phyloP scores from a whole-genome alignment of 2,329 filamentous ascomycete genomes.

The Paraphaeosphaeria minitans region DNA sequence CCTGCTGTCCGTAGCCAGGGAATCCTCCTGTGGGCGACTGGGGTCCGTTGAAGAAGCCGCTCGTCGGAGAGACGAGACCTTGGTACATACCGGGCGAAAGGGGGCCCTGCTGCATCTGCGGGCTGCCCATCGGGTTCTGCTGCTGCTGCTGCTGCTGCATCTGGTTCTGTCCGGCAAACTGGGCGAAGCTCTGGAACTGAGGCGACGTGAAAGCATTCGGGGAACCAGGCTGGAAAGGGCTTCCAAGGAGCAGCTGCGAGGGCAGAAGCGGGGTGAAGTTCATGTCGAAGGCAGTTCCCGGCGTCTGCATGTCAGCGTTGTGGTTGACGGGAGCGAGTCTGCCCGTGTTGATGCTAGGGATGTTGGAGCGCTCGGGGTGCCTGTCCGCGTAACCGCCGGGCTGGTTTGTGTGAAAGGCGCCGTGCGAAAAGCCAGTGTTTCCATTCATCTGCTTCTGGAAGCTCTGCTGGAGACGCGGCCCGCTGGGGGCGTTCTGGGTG shows the following conservation, averaged over 20 bases:
- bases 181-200: constrained; percentile 84
- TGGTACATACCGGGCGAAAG: constrained; percentile 86
- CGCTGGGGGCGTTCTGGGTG: constrained; percentile 63
- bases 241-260: constrained; percentile 91
- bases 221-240: constrained; percentile 94
- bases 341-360: constrained; percentile 91
- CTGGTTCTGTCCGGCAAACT: constrained; percentile 64
- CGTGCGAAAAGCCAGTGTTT: constrained; percentile 90
- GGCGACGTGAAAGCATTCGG: constrained; percentile 87
- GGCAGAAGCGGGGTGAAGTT: constrained; percentile 96
- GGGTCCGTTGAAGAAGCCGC: constrained; percentile 77
- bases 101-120: constrained; percentile 67
- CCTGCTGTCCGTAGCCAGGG: constrained; percentile 64
- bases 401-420: constrained; percentile 85
- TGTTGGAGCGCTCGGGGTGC: constrained; percentile 81
- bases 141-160: constrained; percentile 62
- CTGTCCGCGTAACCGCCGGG: constrained; percentile 83
- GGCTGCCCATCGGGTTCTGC: constrained; percentile 70
- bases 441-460: constrained; percentile 75
- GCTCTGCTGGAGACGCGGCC: constrained; percentile 63
- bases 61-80: constrained; percentile 82
- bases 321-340: constrained; percentile 62
- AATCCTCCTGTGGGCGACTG: constrained; percentile 86
- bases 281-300: constrained; percentile 93
- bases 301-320: constrained; percentile 79